phyloP scores from a whole-genome alignment of 176 grass and related monocot species.

The Bolboschoenus planiculmis region DNA sequence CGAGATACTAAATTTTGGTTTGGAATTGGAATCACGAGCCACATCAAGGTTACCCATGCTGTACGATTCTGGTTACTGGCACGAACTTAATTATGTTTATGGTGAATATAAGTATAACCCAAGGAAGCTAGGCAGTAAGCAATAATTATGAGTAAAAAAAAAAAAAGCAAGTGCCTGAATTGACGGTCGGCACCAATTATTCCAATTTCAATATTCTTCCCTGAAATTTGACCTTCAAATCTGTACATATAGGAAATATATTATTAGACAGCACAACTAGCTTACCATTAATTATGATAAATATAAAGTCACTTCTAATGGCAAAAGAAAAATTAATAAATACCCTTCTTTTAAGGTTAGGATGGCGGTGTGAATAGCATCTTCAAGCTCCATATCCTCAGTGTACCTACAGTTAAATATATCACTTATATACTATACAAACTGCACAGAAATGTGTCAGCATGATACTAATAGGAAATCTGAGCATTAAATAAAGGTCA shows the following conservation, averaged over 20 bases:
- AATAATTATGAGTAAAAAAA: neutral
- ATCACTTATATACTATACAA: neutral
- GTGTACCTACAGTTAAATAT: constrained; percentile 52
- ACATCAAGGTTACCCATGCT: neutral
- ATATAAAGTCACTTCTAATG: neutral
- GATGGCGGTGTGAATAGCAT: constrained; percentile 97
- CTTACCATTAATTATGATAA: neutral
- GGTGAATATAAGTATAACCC: neutral
- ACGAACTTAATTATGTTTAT: neutral
- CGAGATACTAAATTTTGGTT: neutral
- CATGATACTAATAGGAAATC: neutral
- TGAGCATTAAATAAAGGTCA: neutral
- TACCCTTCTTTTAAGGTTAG: constrained; percentile 99
- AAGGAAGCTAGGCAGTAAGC: neutral
- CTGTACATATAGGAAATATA: constrained; percentile 31
- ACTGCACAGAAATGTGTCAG: neutral
- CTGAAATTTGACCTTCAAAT: constrained; percentile 91
- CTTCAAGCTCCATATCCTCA: constrained; percentile 98
- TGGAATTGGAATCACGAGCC: neutral
- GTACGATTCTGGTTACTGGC: neutral
- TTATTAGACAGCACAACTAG: neutral
- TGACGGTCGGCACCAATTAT: constrained; percentile 70
- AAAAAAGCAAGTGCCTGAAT: constrained; percentile 83
- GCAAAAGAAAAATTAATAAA: neutral
- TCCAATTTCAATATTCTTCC: constrained; percentile 98